Conservation (phyloP, 495 filamentous ascomycete species). For the Schizothecium vesticola region DNA sequence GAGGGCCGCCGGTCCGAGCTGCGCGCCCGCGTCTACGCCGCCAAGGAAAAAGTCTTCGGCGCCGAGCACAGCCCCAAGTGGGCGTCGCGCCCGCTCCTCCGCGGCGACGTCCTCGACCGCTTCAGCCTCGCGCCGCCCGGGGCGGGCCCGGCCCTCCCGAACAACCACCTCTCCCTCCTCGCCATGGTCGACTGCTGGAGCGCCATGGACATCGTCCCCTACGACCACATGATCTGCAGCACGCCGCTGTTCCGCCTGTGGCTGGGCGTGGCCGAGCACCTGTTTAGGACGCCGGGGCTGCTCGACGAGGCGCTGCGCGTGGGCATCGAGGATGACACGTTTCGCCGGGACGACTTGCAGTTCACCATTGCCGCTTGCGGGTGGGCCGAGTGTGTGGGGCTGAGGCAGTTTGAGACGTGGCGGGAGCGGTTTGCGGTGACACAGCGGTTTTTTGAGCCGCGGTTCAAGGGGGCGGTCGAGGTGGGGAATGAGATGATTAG, state of each 20-base stretch:
- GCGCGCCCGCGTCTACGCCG: conserved; percentile 68
- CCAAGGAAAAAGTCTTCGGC: conserved; percentile 76
- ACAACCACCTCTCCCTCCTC: conserved; percentile 87
- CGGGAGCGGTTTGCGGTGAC: conserved; percentile 81
- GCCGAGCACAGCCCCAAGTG: conserved; percentile 39
- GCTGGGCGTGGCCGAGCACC: conserved; percentile 94
- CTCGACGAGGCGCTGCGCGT: conserved; percentile 82
- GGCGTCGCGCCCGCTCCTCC: conserved; percentile 62
- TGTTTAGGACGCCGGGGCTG: conserved; percentile 79
- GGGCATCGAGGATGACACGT: conserved; percentile 80
- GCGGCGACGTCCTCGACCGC: conserved; percentile 77
- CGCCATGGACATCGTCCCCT: conserved; percentile 85
- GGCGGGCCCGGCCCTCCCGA: conserved; percentile 52
- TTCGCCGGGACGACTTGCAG: conserved; percentile 86
- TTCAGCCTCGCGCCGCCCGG: conserved; percentile 64
- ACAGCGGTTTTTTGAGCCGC: conserved; percentile 81
- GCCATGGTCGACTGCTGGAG: conserved; percentile 99
- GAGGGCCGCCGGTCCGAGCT: conserved; percentile 76
- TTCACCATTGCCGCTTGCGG: conserved; percentile 95
- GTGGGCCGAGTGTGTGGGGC: conserved; percentile 88
- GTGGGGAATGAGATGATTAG: conserved; percentile 96
- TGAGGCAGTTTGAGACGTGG: conserved; percentile 88
- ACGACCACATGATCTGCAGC: conserved; percentile 99
- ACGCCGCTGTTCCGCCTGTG: conserved; percentile 97
- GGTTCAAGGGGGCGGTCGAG: conserved; percentile 77